These are phyloP conservation scores for Cercospora sojina DNA, from an alignment of 2,329 filamentous ascomycete species.

Conservation along the genomic window DNA sequence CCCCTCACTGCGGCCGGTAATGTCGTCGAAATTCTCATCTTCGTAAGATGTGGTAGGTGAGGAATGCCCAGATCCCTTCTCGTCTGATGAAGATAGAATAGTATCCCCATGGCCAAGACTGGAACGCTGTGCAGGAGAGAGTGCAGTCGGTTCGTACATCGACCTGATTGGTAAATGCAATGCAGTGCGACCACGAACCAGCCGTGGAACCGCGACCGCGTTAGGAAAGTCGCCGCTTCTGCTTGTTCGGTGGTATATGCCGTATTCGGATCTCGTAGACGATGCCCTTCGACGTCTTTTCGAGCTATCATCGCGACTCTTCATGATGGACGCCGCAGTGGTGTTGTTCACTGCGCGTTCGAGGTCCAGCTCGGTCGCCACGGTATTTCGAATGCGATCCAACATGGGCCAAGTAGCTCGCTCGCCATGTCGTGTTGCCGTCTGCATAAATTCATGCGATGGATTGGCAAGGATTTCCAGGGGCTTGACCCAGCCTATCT, in stretches of 20 bases:
- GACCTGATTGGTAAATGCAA: constrained; percentile 20
- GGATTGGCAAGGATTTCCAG: constrained; percentile 80
- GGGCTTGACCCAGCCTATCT: constrained; percentile 71
- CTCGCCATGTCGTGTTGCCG: constrained; percentile 74
- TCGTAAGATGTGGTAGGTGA: constrained; percentile 27
- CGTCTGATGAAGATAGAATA: constrained; percentile 26
- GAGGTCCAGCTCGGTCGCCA: constrained; percentile 82
- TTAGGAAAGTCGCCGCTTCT: constrained; percentile 12
- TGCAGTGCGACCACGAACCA: constrained; percentile 16
- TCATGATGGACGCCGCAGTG: constrained; percentile 55
- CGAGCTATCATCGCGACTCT: not conserved
- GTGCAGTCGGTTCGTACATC: constrained; percentile 20
- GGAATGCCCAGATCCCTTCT: constrained; percentile 25
- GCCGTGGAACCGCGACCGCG: constrained; percentile 12
- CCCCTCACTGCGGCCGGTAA: constrained; percentile 14
- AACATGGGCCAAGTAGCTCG: constrained; percentile 90
- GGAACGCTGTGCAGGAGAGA: not conserved
- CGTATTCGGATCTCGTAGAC: constrained; percentile 24
- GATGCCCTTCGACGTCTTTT: constrained; percentile 19
- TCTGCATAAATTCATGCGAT: constrained; percentile 79
- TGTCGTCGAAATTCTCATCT: constrained; percentile 25
- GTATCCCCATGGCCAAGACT: constrained; percentile 10
- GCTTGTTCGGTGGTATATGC: constrained; percentile 11
- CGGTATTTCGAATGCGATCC: constrained; percentile 78
- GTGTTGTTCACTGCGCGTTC: constrained; percentile 45